Evolutionary conservation across 2,329 filamentous ascomycete genomes (phyloP).

Genomic region (Fusarium pseudonygamai): DNA sequence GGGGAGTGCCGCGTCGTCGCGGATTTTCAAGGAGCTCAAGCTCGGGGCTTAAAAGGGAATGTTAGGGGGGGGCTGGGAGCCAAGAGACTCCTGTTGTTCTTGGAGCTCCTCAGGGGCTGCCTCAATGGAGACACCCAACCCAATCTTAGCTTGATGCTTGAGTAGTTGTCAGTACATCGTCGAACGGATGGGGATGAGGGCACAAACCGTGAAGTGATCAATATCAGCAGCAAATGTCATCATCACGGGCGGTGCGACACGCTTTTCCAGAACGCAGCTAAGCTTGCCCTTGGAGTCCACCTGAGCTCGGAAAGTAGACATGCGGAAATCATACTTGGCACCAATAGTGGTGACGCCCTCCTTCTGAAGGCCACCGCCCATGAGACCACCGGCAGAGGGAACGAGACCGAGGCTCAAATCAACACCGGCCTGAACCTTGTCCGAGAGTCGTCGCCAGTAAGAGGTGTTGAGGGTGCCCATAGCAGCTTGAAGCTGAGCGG

Average conservation of each 20-base stretch:
- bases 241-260: conserved; percentile 89
- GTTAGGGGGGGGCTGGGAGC: conserved; percentile 61
- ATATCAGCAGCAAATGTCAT: conserved; percentile 97
- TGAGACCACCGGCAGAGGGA: conserved; percentile 70
- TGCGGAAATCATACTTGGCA: conserved; percentile 97
- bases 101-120: conserved; percentile 85
- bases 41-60: conserved; percentile 69
- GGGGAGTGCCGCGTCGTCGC: conserved; percentile 30
- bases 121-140: conserved; percentile 92
- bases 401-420: conserved; percentile 91
- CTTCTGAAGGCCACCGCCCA: conserved; percentile 80
- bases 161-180: conserved; percentile 28
- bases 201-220: conserved; percentile 90
- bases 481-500: conserved; percentile 82
- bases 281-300: conserved; percentile 95
- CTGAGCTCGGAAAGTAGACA: conserved; percentile 94
- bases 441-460: conserved; percentile 92
- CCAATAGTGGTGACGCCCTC: conserved; percentile 92
- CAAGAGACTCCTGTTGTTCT: conserved; percentile 77
- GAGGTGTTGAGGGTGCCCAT: conserved; percentile 89
- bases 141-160: conserved; percentile 94
- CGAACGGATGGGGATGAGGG: neutral
- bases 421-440: conserved; percentile 95
- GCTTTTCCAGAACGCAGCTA: conserved; percentile 92
- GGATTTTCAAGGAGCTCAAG: conserved; percentile 28